Base-by-base conservation (phyloP, 2,329 filamentous ascomycete species). In the Orbilia quercus region DNA sequence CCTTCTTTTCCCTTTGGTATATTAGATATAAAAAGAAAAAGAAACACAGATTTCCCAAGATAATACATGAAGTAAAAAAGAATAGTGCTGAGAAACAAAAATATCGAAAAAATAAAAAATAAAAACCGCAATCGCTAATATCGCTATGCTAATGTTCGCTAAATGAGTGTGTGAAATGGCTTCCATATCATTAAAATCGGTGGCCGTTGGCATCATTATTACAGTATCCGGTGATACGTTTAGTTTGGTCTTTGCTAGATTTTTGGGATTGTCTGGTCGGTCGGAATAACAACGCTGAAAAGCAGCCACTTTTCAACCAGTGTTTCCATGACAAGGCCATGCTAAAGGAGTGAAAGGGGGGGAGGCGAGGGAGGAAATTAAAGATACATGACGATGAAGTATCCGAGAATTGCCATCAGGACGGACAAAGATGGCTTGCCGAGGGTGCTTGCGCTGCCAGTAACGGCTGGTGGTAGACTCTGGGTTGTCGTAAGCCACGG, bases 201-300 rank as follows among this genome's bases (percentile, higher is more conserved):
- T 40, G 53, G 69, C 54, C 69, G 54, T 73, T 66, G 59, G 60
- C 65, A 73, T 73, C 69, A 73, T 73, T 54, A 72, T 58, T 62
- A 73, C 60, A 66, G 42, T 54, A 66, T 51, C 20, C 54, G 25
- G 44, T 28, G 25, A 22, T 38, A 48, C 16, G 40, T 25, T 57
- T 65, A 34, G 40, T 47, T 59, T 45, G n/a, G n/a, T n/a, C n/a
- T 40, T 47, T 54, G 54, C 9, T 36, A 38, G 7, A 22, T 54
- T 53, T 53, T 54, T 40, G n/a, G n/a, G n/a, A n/a, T n/a, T n/a
- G n/a, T 31, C 25, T 54, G 12, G 28, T 40, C 23, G 2, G 20
- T 34, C 16, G 34, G 38, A 31, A 7, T 28, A 34, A 51, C 7
- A 16, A 23, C 5, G 25, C 18, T 51, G 23, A 36, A 6, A 3